phyloP scores from a whole-genome alignment of 2,329 filamentous ascomycete species.

The Proliferodiscus dingleyae region DNA sequence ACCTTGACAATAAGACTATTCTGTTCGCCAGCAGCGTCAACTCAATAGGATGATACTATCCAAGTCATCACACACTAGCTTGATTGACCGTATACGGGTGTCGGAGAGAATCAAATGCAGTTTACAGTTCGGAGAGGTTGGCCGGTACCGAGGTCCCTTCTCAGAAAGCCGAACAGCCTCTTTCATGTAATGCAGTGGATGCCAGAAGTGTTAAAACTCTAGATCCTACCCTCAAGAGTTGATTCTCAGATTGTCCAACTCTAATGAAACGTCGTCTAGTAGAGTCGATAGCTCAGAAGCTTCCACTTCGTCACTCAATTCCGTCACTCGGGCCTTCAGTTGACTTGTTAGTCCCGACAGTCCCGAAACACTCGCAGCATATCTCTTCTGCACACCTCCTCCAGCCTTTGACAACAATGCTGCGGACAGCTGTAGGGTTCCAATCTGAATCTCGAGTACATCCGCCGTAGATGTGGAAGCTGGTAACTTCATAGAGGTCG shows the following conservation, averaged over 20 bases:
- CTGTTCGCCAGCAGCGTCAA: not conserved
- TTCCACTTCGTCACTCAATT: slow-evolving; percentile 24
- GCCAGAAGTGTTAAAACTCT: no score
- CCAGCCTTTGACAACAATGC: slow-evolving; percentile 45
- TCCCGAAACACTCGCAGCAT: slow-evolving; percentile 46
- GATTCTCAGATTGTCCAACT: slow-evolving; percentile 15
- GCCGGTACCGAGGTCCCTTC: no score
- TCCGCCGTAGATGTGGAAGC: slow-evolving; percentile 7
- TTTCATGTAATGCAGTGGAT: no score
- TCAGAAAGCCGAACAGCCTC: no score
- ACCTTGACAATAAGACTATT: no score
- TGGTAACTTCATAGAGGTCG: slow-evolving; percentile 36
- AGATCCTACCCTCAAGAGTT: not conserved
- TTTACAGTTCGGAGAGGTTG: no score
- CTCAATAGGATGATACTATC: no score
- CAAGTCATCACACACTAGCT: no score
- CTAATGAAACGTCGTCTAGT: slow-evolving; percentile 41
- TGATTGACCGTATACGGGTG: no score
- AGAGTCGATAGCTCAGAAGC: slow-evolving; percentile 36
- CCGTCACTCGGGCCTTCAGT: slow-evolving; percentile 30
- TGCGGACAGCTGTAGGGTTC: slow-evolving; percentile 51
- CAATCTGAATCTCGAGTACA: slow-evolving; percentile 45
- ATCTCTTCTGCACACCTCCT: slow-evolving; percentile 44
- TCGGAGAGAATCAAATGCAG: no score
- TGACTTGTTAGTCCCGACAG: slow-evolving; percentile 44